phyloP scores from a whole-genome alignment of 2,329 filamentous ascomycete genomes.

The Chrysosporium queenslandicum region DNA sequence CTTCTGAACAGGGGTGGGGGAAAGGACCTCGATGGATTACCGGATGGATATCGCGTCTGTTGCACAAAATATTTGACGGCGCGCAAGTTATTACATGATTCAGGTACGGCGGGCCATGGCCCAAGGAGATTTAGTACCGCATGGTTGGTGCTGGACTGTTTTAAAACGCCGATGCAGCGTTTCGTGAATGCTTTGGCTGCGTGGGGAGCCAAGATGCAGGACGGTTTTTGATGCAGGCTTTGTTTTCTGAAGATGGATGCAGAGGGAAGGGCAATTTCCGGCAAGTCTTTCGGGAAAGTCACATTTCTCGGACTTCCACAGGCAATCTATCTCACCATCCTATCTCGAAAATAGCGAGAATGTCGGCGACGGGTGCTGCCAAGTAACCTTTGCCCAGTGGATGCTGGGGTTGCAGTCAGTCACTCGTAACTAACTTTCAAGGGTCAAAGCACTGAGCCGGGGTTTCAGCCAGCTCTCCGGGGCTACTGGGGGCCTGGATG shows the following conservation, averaged over 20 bases:
- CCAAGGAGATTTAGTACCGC: constrained; percentile 6
- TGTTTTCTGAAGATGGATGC: no score
- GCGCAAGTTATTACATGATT: background rate
- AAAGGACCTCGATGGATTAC: background rate
- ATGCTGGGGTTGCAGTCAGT: constrained; percentile 1
- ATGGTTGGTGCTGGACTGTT: background rate
- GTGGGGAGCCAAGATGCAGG: background rate
- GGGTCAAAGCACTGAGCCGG: background rate
- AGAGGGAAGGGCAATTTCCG: background rate
- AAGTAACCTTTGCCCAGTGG: background rate
- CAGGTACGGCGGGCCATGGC: background rate
- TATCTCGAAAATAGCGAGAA: background rate
- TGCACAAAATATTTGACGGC: background rate
- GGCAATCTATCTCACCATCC: background rate
- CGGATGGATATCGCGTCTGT: background rate
- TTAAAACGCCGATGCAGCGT: constrained; percentile 6
- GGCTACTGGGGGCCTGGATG: background rate
- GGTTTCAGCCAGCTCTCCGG: background rate
- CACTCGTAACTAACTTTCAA: background rate
- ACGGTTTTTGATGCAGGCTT: background rate
- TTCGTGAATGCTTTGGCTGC: background rate
- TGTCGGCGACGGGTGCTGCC: background rate
- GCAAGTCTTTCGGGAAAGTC: constrained; percentile 5
- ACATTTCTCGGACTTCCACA: background rate
- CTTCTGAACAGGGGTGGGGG: background rate